These are phyloP conservation scores for Pythium scleroteichum DNA, from an alignment of 352 stramenopile species.

Conservation along the genomic window DNA sequence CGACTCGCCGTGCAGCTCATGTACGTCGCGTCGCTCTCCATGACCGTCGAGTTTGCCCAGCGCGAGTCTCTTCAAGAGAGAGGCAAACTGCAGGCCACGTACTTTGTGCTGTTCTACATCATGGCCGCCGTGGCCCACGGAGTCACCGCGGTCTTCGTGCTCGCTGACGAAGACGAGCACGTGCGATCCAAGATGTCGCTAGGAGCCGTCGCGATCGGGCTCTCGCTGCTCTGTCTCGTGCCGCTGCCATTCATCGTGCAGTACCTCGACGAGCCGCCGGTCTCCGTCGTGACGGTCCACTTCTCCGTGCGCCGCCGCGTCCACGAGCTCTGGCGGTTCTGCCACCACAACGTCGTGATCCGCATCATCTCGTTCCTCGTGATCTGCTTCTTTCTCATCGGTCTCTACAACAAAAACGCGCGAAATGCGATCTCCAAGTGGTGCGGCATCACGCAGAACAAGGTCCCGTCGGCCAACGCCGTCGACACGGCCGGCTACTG, in stretches of 20 bases:
- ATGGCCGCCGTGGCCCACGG: conserved; percentile 31
- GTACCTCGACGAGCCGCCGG: conserved; percentile 39
- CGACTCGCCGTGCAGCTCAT: conserved; percentile 40
- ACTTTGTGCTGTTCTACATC: conserved; percentile 46
- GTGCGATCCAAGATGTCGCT: conserved; percentile 31
- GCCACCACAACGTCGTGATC: conserved; percentile 54
- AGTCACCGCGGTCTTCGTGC: conserved; percentile 31
- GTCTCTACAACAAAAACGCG: conserved; percentile 39
- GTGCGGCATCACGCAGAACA: conserved; percentile 33
- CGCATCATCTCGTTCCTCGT: conserved; percentile 53
- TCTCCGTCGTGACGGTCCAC: conserved; percentile 8
- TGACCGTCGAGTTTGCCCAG: conserved; percentile 56
- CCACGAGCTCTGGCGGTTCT: conserved; percentile 51
- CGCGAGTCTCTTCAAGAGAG: conserved; percentile 46
- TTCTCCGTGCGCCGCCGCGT: conserved; percentile 32
- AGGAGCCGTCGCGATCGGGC: conserved; percentile 20
- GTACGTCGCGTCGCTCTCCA: conserved; percentile 42
- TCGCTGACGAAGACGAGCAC: conserved; percentile 19
- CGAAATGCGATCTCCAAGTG: conserved; percentile 36
- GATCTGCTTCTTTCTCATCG: conserved; percentile 39
- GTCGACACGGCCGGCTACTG: conserved; percentile 31
- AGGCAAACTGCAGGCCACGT: conserved; percentile 45
- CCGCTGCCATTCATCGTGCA: conserved; percentile 37
- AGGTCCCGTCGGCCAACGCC: conserved; percentile 29
- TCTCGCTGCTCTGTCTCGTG: conserved; percentile 24